Conservation (phyloP, 2,329 filamentous ascomycete species). For the Thermomyces lanuginosus region DNA sequence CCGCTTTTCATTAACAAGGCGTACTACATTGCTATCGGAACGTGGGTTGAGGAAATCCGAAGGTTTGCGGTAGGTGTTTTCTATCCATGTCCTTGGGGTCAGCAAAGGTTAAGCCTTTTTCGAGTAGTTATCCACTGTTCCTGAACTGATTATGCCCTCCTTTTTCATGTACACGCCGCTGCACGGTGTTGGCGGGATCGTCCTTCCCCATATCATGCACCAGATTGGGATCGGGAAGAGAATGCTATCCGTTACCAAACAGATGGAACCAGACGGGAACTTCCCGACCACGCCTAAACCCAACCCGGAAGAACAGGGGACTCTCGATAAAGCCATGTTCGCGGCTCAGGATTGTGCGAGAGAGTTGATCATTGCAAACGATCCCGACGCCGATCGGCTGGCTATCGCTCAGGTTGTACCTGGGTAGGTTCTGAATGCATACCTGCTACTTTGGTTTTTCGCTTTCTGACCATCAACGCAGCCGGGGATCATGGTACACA, state of each 20-base stretch:
- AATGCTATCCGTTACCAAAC: constrained; percentile 24
- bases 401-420: constrained; percentile 42
- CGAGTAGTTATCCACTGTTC: constrained; percentile 16
- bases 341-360: constrained; percentile 36
- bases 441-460: not conserved
- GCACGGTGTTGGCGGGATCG: constrained; percentile 24
- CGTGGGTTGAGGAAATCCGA: constrained; percentile 9
- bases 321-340: constrained; percentile 42
- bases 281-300: constrained; percentile 50
- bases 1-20: not conserved
- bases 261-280: constrained; percentile 44
- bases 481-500: constrained; percentile 37
- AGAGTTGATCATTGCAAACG: constrained; percentile 43
- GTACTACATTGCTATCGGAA: not conserved
- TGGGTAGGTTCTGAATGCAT: constrained; percentile 16
- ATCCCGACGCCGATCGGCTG: constrained; percentile 50
- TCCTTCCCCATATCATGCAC: constrained; percentile 19
- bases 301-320: constrained; percentile 49
- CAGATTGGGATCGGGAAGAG: constrained; percentile 16
- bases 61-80: constrained; percentile 15
- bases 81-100: too few relatives aligned
- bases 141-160: constrained; percentile 12
- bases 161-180: constrained; percentile 29
- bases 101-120: not conserved
- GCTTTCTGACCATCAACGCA: constrained; percentile 8